Base-by-base conservation (phyloP, 2,329 filamentous ascomycete species). In the Metarhizium guizhouense region DNA sequence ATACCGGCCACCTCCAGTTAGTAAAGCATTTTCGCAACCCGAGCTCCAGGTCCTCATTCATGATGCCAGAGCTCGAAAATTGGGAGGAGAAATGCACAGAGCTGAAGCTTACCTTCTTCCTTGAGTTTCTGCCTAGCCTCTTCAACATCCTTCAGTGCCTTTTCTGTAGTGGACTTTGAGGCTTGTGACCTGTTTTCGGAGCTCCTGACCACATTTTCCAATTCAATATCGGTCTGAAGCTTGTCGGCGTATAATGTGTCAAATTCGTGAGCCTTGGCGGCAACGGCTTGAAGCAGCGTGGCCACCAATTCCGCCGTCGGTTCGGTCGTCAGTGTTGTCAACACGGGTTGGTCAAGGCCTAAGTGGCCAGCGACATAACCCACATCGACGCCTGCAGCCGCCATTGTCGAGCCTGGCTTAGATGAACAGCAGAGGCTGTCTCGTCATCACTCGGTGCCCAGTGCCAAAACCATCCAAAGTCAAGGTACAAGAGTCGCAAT, bases 161-260 rank as follows among this genome's bases (percentile, higher is more conserved):
- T 93, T 59, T 95, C 90, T 48, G 90, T 82, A 1, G 87, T 88
- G 6, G 82, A 79, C 72, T 94, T 95, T 68, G 94, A 84, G 8
- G 85, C 83, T 67, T 93, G 90, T 61, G 86, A 85, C 71, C 91
- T 88, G 29, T 87, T 84, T 68, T 97, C 93, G 57, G 87, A 86
- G 61, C 83, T 88, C 63, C 91, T 86, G 51, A 96, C 86, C 18
- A 87, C 87, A 70, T 90, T 94, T 70, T 99, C 94, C 7, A 97
- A 81, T 75, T 97, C 92, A 48, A 99, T 94, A 65, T 96, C 90
- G 49, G 89, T 77, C 62, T 90, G 86, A 48, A 96, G 80, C 74
- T 96, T 97, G 61, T 95, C 89, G 10, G 93, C 86, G 64, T 87
- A 90, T 45, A 96, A 74, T 43, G 85, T 81, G 67, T 96, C 90